Percentiles rank a stretch among this genome's conserved stretches.
Conservation (phyloP, 2,329 filamentous ascomycete genomes). For the Epicoccum nigrum region DNA sequence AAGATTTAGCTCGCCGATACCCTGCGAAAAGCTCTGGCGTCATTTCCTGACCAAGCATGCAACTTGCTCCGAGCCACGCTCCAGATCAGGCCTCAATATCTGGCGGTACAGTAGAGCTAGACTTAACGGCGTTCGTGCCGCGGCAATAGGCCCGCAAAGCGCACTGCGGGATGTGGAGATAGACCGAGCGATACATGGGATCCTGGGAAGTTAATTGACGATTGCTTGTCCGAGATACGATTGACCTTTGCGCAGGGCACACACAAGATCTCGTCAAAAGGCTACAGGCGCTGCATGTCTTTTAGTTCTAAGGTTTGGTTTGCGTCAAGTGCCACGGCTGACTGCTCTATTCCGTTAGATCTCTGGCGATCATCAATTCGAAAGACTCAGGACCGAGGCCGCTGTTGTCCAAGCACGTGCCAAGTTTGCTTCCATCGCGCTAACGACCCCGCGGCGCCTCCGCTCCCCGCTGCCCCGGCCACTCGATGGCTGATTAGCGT, state of each 20-base stretch:
- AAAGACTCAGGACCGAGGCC: conserved; percentile 3
- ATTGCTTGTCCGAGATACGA: neutral
- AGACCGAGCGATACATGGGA: neutral
- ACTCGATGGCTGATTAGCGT: no score
- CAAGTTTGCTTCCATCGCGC: neutral
- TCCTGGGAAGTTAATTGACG: neutral
- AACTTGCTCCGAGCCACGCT: conserved; percentile 3
- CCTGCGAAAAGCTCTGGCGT: conserved; percentile 10
- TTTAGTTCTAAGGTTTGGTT: neutral
- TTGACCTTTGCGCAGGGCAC: neutral
- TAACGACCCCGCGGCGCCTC: conserved; percentile 14
- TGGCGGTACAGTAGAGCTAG: conserved; percentile 3
- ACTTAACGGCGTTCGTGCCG: conserved; percentile 11
- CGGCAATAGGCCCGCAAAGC: conserved; percentile 7
- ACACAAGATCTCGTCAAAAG: neutral
- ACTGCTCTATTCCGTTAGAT: neutral
- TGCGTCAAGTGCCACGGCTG: neutral
- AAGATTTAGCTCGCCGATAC: conserved; percentile 7
- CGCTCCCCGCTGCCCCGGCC: conserved; percentile 3
- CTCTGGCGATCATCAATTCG: neutral
- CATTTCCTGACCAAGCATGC: conserved; percentile 6
- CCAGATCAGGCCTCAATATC: conserved; percentile 2
- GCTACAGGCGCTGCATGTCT: neutral
- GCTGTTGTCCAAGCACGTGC: conserved; percentile 2
- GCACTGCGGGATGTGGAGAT: conserved; percentile 11